Evolutionary conservation across 352 stramenopile species (phyloP).

Genomic region (Phytopythium sindhum): DNA sequence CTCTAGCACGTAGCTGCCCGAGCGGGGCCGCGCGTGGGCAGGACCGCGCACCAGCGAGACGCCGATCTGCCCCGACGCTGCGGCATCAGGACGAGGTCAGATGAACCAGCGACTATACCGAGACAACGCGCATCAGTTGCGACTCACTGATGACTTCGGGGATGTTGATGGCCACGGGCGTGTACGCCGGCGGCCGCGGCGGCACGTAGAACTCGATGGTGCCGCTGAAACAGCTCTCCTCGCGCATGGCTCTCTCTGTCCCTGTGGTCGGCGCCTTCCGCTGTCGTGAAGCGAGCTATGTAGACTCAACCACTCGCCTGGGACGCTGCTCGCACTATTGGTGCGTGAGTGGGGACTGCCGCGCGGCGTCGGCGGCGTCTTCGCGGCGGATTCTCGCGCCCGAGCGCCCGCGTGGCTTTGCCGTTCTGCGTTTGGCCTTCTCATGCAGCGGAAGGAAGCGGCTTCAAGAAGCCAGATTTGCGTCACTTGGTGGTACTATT

Average conservation of each 20-base stretch:
- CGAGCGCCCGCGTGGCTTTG: neutral
- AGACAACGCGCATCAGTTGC: too few relatives aligned
- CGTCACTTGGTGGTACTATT: neutral
- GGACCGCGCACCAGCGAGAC: conserved; percentile 12
- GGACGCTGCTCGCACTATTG: neutral
- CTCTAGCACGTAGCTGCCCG: conserved; percentile 11
- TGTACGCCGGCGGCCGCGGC: conserved; percentile 16
- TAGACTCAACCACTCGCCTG: too few relatives aligned
- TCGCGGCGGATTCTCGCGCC: neutral
- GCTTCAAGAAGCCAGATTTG: neutral
- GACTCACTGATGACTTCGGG: conserved; percentile 4
- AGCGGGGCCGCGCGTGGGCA: neutral
- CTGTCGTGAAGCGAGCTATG: too few relatives aligned
- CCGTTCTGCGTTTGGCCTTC: neutral
- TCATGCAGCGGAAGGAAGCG: neutral
- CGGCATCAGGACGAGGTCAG: too few relatives aligned
- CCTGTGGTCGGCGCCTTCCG: neutral
- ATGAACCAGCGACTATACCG: neutral
- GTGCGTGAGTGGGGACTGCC: neutral
- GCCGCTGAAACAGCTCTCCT: conserved; percentile 20
- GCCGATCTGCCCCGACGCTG: conserved; percentile 12
- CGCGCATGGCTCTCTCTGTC: conserved; percentile 7
- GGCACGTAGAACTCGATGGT: conserved; percentile 25
- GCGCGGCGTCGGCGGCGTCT: neutral
- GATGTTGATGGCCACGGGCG: conserved; percentile 17